A percentile compares a stretch with the other conserved stretches of the same genome.
Conservation (phyloP, 768 basidiomycete species). For the Leccinellum luteum region DNA sequence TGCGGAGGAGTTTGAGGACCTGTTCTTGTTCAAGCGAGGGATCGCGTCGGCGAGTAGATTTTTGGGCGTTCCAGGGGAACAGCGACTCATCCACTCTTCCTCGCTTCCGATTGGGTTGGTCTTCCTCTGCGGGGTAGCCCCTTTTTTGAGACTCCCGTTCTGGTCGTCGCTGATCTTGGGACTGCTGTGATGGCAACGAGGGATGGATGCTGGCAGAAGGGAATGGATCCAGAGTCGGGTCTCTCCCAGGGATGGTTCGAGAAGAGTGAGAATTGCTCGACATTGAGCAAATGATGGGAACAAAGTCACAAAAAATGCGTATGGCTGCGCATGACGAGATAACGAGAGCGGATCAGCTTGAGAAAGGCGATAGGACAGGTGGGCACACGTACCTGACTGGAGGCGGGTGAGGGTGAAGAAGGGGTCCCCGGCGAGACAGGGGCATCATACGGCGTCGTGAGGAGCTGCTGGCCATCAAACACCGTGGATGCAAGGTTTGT, state of each 20-base stretch:
- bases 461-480: too few species aligned
- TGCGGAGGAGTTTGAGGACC: not conserved
- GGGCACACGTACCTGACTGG: not conserved
- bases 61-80: not conserved
- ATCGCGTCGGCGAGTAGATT: not conserved
- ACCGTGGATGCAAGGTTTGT: too few species aligned
- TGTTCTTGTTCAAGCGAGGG: not conserved
- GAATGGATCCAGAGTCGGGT: not conserved
- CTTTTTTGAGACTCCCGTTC: not conserved
- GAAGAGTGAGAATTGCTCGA: not conserved
- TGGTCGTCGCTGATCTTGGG: not conserved
- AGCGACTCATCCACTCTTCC: not conserved
- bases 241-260: not conserved
- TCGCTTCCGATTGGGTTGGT: not conserved
- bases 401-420: not conserved
- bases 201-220: not conserved
- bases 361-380: not conserved
- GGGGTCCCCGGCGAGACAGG: too few species aligned
- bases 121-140: not conserved
- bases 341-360: not conserved
- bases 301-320: not conserved
- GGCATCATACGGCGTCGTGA: too few species aligned
- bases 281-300: not conserved
- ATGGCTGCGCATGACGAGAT: not conserved
- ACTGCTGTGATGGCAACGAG: not conserved